phyloP scores from a whole-genome alignment of 306 rosid genomes.

The Astragalus membranaceus region DNA sequence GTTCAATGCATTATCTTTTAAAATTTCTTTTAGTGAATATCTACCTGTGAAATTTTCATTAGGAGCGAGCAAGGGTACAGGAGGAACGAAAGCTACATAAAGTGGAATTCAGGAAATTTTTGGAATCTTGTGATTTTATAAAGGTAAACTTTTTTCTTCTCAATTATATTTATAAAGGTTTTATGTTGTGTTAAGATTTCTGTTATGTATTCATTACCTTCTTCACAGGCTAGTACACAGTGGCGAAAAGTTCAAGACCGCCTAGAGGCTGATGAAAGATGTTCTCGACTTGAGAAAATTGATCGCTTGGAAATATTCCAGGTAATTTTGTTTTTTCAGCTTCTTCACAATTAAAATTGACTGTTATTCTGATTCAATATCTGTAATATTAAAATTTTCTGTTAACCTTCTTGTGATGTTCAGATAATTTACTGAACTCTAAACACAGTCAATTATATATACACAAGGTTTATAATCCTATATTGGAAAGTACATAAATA shows the following conservation, averaged over 20 bases:
- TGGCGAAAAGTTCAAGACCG: constrained; percentile 97
- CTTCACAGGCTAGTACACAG: constrained; percentile 71
- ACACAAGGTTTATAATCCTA: not conserved
- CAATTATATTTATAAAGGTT: constrained; percentile 5
- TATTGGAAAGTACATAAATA: not conserved
- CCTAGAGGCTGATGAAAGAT: constrained; percentile 88
- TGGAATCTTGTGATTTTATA: constrained; percentile 89
- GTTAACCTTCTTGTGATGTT: not conserved
- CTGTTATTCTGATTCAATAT: not conserved
- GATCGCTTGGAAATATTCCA: constrained; percentile 76
- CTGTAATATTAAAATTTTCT: constrained; percentile 2
- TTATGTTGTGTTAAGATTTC: constrained; percentile 14
- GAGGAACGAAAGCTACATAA: constrained; percentile 60
- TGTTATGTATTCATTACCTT: constrained; percentile 19
- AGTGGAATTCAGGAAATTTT: constrained; percentile 59
- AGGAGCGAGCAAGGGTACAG: constrained; percentile 77
- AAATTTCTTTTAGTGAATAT: constrained; percentile 20
- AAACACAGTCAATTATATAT: not conserved
- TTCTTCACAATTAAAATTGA: constrained; percentile 8
- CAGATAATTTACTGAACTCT: not conserved
- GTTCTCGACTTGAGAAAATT: constrained; percentile 77
- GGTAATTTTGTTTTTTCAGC: constrained; percentile 31
- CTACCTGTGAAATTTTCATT: constrained; percentile 18
- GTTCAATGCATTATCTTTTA: not conserved
- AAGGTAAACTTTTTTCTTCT: constrained; percentile 44